Evolutionary conservation across 345 rosid genomes (phyloP), one percentile per base, ranked within the genome.

Genomic region (Anacardium occidentale): DNA sequence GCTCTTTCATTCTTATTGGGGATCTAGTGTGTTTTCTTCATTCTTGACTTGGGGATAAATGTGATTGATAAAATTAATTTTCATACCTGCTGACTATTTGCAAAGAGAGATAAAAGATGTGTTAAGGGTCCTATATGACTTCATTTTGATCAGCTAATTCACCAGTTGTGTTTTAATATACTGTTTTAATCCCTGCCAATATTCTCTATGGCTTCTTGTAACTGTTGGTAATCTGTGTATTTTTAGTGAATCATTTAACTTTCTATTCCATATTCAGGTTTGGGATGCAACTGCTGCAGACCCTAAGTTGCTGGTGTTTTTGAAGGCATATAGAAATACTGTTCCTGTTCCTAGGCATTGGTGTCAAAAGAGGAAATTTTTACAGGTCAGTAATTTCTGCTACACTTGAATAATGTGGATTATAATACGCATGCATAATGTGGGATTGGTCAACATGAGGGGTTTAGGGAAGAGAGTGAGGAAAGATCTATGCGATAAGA

Each of bases 251-350:
- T 69, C 58, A 66, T 66, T 48, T 24, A 47, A 69, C 56, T 25
- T 52, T 64, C 62, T 76, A 3, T 44, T 48, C n/a, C n/a, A 54
- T 78, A 13, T 74, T 67, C 76, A 96, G 99, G 97, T 96, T 51
- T 96, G 99, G 99, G 99, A 96, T 79, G 98, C 98, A n/a, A 96
- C 97, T 75, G 75, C 99, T 18, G 91, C 97, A 50, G 99, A 96
- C 73, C 98, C 99, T 3, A 96, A 93, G 87, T 74, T 96, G 87
- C 85, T 96, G 75, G 99, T 96, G 62, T 96, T 75, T 83, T 70
- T 96, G 83, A 95, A 95, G 79, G 87, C 99, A 5, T 95, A 93
- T 75, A 82, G 97, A 83, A 96, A 96, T 73, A 86, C 95, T 65
- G 99, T 96, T 73, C 98, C 98, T 37, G 99, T 96, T 48, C 99